Evolutionary conservation across 1,284 basidiomycete species (phyloP).

Genomic region (Microbotryomycetes sp.): DNA sequence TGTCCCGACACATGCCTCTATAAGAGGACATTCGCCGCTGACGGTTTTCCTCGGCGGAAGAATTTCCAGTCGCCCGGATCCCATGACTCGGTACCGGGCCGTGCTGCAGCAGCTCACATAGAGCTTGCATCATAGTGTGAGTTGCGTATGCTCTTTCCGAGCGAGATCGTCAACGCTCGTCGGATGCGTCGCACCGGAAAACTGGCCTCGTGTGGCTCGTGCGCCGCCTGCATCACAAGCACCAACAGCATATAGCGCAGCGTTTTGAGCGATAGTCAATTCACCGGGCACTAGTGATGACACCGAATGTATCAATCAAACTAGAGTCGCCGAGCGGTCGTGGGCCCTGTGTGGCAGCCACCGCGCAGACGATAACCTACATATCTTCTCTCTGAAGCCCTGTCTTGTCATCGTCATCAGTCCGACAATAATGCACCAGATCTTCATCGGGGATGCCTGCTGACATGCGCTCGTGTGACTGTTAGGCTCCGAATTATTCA

Average conservation of each 20-base stretch:
- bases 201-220: not conserved
- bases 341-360: constrained; percentile 20
- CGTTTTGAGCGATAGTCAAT: too few species aligned
- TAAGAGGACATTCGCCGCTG: too few species aligned
- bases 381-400: constrained; percentile 23
- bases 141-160: too few species aligned
- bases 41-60: too few species aligned
- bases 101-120: too few species aligned
- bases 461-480: too few species aligned
- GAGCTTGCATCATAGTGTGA: too few species aligned
- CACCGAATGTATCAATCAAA: constrained; percentile 19
- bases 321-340: constrained; percentile 23
- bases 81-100: too few species aligned
- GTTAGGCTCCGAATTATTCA: not conserved
- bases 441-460: not conserved
- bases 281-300: constrained; percentile 8
- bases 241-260: not conserved
- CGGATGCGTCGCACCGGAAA: not conserved
- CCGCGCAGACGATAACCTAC: constrained; percentile 8
- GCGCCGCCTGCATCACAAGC: not conserved
- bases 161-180: not conserved
- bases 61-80: too few species aligned
- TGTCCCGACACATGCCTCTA: too few species aligned
- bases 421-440: not conserved
- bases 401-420: too few species aligned